phyloP scores from a whole-genome alignment of 495 filamentous ascomycete species.

The Saxophila tyrrhenica region DNA sequence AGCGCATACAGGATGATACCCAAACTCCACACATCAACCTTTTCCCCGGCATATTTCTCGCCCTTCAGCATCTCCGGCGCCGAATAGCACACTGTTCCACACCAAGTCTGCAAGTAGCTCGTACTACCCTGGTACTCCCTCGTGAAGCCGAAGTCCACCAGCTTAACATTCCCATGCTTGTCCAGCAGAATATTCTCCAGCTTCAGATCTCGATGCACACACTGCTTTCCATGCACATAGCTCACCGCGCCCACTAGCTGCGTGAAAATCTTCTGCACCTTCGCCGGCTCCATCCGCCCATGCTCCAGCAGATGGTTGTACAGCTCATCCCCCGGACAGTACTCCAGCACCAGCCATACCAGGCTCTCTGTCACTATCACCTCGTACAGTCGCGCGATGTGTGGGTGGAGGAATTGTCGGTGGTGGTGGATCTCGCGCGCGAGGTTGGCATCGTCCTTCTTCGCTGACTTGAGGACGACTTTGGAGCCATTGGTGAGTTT shows the following conservation, averaged over 20 bases:
- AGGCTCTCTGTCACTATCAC: slow-evolving; percentile 90
- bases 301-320: slow-evolving; percentile 89
- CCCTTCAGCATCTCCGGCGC: slow-evolving; percentile 97
- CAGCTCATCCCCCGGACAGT: slow-evolving; percentile 92
- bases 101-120: slow-evolving; percentile 94
- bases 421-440: slow-evolving; percentile 97
- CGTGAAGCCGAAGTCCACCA: slow-evolving; percentile 98
- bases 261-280: slow-evolving; percentile 90
- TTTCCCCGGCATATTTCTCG: slow-evolving; percentile 94
- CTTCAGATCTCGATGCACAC: slow-evolving; percentile 93
- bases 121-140: slow-evolving; percentile 92
- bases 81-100: slow-evolving; percentile 94
- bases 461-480: slow-evolving; percentile 57
- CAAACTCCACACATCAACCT: slow-evolving; percentile 96
- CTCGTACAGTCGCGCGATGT: slow-evolving; percentile 94
- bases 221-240: slow-evolving; percentile 90
- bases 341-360: slow-evolving; percentile 95
- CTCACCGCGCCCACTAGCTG: slow-evolving; percentile 91
- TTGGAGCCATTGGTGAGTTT: slow-evolving; percentile 98
- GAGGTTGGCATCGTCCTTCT: slow-evolving; percentile 89
- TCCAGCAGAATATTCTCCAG: slow-evolving; percentile 95
- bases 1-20: slow-evolving; percentile 93
- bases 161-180: slow-evolving; percentile 93
- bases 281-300: slow-evolving; percentile 72
- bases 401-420: slow-evolving; percentile 92